Percentiles rank a stretch among this genome's conserved stretches.
These are phyloP conservation scores for Dactylellina haptotyla DNA, from an alignment of 2,329 filamentous ascomycete species.

Conservation along the genomic window DNA sequence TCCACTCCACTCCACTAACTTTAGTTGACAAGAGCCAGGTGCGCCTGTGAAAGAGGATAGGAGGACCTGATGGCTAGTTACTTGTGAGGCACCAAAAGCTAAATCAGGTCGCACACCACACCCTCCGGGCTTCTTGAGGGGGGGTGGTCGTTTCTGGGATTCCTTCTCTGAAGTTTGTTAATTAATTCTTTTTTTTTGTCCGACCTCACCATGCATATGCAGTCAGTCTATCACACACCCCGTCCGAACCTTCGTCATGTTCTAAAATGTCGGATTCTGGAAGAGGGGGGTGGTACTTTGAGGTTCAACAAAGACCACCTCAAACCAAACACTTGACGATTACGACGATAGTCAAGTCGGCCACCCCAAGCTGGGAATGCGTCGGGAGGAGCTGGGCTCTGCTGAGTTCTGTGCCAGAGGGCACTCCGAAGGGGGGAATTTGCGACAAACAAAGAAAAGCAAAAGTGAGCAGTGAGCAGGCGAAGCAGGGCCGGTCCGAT, in stretches of 20 bases:
- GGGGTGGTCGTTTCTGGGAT: conserved; percentile 50
- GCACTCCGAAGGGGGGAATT: conserved; percentile 11
- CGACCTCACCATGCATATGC: conserved; percentile 55
- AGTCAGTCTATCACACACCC: conserved; percentile 52
- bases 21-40: conserved; percentile 47
- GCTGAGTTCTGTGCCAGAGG: neutral
- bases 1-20: conserved; percentile 23
- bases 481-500: conserved; percentile 42
- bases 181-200: conserved; percentile 53
- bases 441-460: conserved; percentile 25
- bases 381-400: conserved; percentile 10
- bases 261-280: conserved; percentile 37
- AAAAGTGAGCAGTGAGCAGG: conserved; percentile 51
- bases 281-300: conserved; percentile 45
- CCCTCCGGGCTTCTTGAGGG: conserved; percentile 29
- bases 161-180: conserved; percentile 45
- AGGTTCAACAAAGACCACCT: conserved; percentile 8
- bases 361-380: neutral
- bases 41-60: conserved; percentile 32
- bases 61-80: conserved; percentile 51
- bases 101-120: conserved; percentile 54
- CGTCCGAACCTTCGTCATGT: conserved; percentile 52
- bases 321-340: too few species aligned
- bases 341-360: neutral
- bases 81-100: conserved; percentile 49